These are phyloP conservation scores for Fraxinus quadrangulata DNA, from an alignment of 257 asterid species.

Conservation along the genomic window DNA sequence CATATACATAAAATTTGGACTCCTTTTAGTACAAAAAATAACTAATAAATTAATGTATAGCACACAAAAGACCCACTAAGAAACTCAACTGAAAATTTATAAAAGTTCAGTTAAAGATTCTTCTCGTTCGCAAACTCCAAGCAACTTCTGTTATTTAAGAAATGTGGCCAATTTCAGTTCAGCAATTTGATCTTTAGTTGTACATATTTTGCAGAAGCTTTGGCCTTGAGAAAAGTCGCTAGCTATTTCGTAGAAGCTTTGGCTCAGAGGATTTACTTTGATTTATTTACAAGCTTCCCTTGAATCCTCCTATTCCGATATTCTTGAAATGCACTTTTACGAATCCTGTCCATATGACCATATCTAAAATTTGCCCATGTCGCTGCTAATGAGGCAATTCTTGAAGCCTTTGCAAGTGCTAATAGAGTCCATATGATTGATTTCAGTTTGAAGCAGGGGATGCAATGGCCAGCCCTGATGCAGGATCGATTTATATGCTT, in stretches of 20 bases:
- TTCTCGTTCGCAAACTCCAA: too few relatives aligned
- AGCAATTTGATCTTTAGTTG: too few relatives aligned
- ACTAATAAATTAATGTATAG: too few relatives aligned
- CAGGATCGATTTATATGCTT: conserved; percentile 19
- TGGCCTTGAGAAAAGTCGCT: conserved; percentile 75
- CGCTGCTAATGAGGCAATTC: conserved; percentile 81
- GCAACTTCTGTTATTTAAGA: too few relatives aligned
- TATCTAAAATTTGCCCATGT: conserved; percentile 75
- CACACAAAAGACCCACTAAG: too few relatives aligned
- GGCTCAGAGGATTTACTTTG: conserved; percentile 62
- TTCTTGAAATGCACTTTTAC: conserved; percentile 76
- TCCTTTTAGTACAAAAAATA: too few relatives aligned
- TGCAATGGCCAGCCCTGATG: conserved; percentile 85
- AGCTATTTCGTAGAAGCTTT: conserved; percentile 67
- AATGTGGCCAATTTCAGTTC: too few relatives aligned
- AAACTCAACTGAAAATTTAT: too few relatives aligned
- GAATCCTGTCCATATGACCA: conserved; percentile 48
- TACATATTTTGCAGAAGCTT: too few relatives aligned
- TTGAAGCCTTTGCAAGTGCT: conserved; percentile 62
- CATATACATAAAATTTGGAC: too few relatives aligned
- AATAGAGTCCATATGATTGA: conserved; percentile 68
- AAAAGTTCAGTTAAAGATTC: too few relatives aligned
- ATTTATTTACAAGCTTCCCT: conserved; percentile 54
- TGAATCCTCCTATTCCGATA: conserved; percentile 57
- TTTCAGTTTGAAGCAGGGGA: conserved; percentile 73